phyloP scores from a whole-genome alignment of 352 stramenopile genomes.

The Phytophthora lateralis region DNA sequence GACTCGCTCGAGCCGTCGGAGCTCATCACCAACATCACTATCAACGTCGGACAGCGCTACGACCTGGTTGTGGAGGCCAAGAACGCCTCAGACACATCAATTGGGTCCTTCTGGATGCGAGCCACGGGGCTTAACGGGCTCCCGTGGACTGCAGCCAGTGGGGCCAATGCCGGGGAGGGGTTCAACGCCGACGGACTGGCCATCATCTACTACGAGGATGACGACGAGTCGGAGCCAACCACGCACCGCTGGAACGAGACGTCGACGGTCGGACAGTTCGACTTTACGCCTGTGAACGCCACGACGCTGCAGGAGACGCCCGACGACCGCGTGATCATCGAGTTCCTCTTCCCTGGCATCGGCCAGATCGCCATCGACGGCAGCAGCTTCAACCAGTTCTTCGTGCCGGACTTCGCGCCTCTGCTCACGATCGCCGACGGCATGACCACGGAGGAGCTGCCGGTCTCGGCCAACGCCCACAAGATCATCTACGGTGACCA shows the following conservation, averaged over 20 bases:
- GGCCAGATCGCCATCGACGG: conserved; percentile 31
- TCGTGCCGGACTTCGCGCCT: conserved; percentile 24
- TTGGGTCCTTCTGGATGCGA: conserved; percentile 35
- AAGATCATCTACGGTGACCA: conserved; percentile 18
- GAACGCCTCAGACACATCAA: conserved; percentile 3
- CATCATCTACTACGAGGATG: conserved; percentile 20
- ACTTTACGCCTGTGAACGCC: conserved; percentile 24
- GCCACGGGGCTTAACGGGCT: conserved; percentile 20
- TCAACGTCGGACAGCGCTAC: conserved; percentile 37
- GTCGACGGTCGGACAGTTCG: conserved; percentile 31
- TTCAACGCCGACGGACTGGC: conserved; percentile 37
- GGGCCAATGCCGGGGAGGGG: not conserved
- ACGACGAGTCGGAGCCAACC: conserved; percentile 18
- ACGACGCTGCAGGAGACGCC: conserved; percentile 12
- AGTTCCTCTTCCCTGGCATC: conserved; percentile 28
- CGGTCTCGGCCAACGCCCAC: conserved; percentile 13
- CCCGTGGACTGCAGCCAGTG: conserved; percentile 23
- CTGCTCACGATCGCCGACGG: conserved; percentile 32
- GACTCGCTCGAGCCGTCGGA: conserved; percentile 23
- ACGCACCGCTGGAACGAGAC: conserved; percentile 13
- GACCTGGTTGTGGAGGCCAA: conserved; percentile 31
- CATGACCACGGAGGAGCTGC: conserved; percentile 19
- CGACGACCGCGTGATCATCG: conserved; percentile 28
- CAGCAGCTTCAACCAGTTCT: conserved; percentile 20
- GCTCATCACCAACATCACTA: conserved; percentile 21